These are phyloP conservation scores for Colletotrichum horii DNA, from an alignment of 2,329 filamentous ascomycete species.

Conservation along the genomic window DNA sequence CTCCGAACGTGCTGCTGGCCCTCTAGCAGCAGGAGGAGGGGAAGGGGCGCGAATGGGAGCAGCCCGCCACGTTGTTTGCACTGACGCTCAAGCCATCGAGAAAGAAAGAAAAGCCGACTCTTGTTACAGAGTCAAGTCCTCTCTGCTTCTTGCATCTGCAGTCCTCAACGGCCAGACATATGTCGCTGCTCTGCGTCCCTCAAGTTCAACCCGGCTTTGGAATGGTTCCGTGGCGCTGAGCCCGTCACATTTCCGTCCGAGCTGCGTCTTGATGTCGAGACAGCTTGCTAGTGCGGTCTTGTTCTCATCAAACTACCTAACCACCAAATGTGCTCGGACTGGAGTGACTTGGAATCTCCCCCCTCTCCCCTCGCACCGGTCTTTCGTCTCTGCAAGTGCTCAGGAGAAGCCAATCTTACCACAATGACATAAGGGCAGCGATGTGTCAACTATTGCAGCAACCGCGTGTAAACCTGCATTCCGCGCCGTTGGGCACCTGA, in stretches of 20 bases:
- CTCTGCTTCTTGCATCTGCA: background rate
- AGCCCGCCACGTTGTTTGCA: conserved; percentile 6
- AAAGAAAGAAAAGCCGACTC: background rate
- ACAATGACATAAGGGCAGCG: conserved; percentile 4
- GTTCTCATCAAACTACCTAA: conserved; percentile 14
- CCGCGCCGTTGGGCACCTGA: background rate
- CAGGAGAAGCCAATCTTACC: conserved; percentile 17
- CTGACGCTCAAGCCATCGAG: background rate
- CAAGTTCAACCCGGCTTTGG: background rate
- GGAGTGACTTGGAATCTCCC: background rate
- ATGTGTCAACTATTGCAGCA: conserved; percentile 6
- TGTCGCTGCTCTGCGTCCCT: background rate
- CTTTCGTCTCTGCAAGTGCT: conserved; percentile 1
- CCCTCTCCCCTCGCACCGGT: background rate
- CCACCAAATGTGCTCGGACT: conserved; percentile 1
- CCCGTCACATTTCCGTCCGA: conserved; percentile 2
- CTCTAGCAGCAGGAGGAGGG: background rate
- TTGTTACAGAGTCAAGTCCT: background rate
- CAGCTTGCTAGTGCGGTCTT: background rate
- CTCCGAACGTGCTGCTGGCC: background rate
- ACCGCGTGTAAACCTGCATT: background rate
- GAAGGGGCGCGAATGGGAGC: background rate
- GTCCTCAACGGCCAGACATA: background rate
- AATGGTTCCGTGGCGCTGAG: background rate
- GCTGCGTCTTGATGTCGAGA: background rate